Evolutionary conservation across 345 rosid species (phyloP).

Genomic region (Hypericum perforatum): DNA sequence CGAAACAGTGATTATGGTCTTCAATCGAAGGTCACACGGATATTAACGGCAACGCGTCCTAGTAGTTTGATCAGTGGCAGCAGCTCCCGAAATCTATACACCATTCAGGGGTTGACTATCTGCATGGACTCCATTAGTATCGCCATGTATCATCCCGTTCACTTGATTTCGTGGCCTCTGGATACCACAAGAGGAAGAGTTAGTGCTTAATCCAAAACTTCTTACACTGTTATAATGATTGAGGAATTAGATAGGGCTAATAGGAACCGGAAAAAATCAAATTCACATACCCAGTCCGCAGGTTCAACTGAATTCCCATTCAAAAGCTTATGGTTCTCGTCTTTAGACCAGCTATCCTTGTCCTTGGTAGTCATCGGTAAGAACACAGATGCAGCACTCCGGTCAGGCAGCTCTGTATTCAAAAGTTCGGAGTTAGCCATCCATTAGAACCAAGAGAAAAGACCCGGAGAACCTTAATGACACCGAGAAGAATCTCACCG

Average conservation of each 20-base stretch:
- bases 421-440: constrained; percentile 14
- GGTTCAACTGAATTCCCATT: constrained; percentile 81
- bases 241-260: neutral
- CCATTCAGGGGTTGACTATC: constrained; percentile 58
- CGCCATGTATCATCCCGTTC: constrained; percentile 72
- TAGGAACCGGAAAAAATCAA: neutral
- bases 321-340: constrained; percentile 88
- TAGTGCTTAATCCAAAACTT: neutral
- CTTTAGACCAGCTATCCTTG: constrained; percentile 63
- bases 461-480: neutral
- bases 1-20: neutral
- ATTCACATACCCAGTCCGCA: constrained; percentile 67
- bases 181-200: constrained; percentile 4
- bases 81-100: constrained; percentile 35
- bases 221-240: neutral
- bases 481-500: constrained; percentile 37
- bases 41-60: constrained; percentile 11
- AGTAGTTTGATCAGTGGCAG: constrained; percentile 4
- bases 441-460: neutral
- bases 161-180: constrained; percentile 77
- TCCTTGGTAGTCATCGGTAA: constrained; percentile 59
- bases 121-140: constrained; percentile 43
- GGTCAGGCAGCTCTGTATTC: constrained; percentile 73
- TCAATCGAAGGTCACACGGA: constrained; percentile 1
- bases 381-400: constrained; percentile 41